Base-by-base conservation (phyloP, 2,329 filamentous ascomycete species). In the Xylariales sp. region DNA sequence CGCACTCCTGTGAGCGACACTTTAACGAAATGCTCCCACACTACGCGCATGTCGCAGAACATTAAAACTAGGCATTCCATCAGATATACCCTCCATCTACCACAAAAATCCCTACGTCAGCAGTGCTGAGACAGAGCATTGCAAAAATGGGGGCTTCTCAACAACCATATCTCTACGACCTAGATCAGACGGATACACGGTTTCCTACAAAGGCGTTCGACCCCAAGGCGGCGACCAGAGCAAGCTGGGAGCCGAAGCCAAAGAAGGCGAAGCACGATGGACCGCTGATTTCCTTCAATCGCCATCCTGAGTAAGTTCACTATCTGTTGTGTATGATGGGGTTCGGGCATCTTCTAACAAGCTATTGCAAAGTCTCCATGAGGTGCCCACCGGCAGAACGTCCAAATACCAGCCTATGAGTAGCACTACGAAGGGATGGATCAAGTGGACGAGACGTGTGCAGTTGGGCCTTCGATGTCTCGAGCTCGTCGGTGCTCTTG, bases 221-320 rank as follows among this genome's bases (percentile, higher is more conserved):
- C 55, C 90, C 91, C 36, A 94, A 90, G 62, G 85, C 86, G 45
- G 76, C 89, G 36, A 90, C 88, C 16, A 77, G 88, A 58, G 85
- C 87, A 47, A 91, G 86, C 65, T 86, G 79, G 70, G 69, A 80
- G 56, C 76, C 79, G 10, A 77, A 78, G 40, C 69, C 77, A 29
- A 70, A 66, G 19, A 82, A 74, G 55, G 73, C 78, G 31, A 84
- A 85, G 71, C 76, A 73, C 32, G 73, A 86, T 40, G 89, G 88
- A 0, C 89, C 88, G 10, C 67, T 94, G 49, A 67, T 96, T 48
- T 77, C 84, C 45, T 85, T 95, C 71, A 93, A 94, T 62, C 76
- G 78, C 44, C 90, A 95, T 62, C 89, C 90, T 2, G 89, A 96
- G 84, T 88, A 74, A 57, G 80, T 68, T 7, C 12, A 31, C 14